Conservation (phyloP, 805 yeast species). For the Spathaspora girioi region DNA sequence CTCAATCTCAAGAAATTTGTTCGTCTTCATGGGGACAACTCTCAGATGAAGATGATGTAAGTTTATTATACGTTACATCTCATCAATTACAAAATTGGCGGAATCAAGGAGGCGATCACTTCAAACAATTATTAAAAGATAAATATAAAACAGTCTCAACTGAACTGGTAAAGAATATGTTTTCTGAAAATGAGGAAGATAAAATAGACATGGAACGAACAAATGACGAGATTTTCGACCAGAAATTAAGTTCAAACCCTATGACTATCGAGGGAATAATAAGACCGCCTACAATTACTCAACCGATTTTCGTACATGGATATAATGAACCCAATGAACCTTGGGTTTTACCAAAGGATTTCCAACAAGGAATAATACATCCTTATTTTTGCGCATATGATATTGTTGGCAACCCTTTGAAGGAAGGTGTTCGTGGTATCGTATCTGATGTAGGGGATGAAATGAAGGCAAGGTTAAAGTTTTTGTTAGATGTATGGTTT, state of each 20-base stretch:
- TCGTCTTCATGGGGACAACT: slow-evolving; percentile 37
- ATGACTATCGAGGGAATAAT: slow-evolving; percentile 19
- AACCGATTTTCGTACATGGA: slow-evolving; percentile 12
- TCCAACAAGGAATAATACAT: slow-evolving; percentile 13
- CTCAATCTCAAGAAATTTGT: slow-evolving; percentile 28
- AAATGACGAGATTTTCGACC: slow-evolving; percentile 2
- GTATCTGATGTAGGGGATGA: slow-evolving; percentile 13
- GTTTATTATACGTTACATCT: slow-evolving; percentile 26
- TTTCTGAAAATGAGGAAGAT: slow-evolving; percentile 4
- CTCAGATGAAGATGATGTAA: slow-evolving; percentile 18
- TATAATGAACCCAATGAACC: slow-evolving; percentile 24
- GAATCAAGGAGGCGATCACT: slow-evolving; percentile 8
- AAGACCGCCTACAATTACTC: slow-evolving; percentile 20
- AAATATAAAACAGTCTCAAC: slow-evolving; percentile 12
- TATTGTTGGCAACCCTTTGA: slow-evolving; percentile 21
- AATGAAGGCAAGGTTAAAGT: slow-evolving; percentile 11
- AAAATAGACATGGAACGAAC: background rate
- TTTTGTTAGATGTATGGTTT: slow-evolving; percentile 25
- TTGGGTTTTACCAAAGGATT: slow-evolving; percentile 14
- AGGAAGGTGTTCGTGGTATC: slow-evolving; percentile 15
- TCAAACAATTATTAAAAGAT: slow-evolving; percentile 12
- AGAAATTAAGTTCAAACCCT: slow-evolving; percentile 17
- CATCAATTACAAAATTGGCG: slow-evolving; percentile 33
- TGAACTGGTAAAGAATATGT: slow-evolving; percentile 6
- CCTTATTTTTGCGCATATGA: slow-evolving; percentile 34